Evolutionary conservation across 805 yeast genomes (phyloP).

Genomic region (Candida nitratophila): DNA sequence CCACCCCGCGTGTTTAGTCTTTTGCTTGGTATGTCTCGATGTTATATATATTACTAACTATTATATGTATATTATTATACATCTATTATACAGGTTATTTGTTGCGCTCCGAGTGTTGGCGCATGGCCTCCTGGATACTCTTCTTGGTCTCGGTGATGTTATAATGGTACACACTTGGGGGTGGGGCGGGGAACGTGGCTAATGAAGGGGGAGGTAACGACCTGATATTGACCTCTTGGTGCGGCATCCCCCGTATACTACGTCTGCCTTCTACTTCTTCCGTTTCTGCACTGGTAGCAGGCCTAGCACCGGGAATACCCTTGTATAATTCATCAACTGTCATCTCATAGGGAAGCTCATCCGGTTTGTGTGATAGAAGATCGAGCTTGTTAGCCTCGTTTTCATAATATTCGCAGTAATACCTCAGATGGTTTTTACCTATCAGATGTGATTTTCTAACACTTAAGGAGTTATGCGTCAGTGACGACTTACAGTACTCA

Average conservation of each 20-base stretch:
- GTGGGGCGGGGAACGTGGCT: constrained; percentile 28
- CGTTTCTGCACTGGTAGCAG: too few species aligned
- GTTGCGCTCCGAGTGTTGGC: neutral
- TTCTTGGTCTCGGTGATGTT: constrained; percentile 14
- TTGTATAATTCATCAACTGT: constrained; percentile 27
- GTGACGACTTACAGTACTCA: constrained; percentile 74
- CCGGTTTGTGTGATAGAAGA: constrained; percentile 7
- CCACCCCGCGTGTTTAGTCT: neutral
- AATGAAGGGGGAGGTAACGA: constrained; percentile 30
- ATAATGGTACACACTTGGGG: constrained; percentile 23
- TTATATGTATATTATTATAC: too few species aligned
- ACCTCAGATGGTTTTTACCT: constrained; percentile 70
- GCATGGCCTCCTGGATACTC: constrained; percentile 8
- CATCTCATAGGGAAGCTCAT: constrained; percentile 29
- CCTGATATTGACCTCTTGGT: neutral
- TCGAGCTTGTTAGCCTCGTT: constrained; percentile 20
- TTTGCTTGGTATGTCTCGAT: too few species aligned
- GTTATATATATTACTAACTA: too few species aligned
- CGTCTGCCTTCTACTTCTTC: too few species aligned
- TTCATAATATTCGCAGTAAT: constrained; percentile 72
- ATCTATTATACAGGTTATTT: neutral
- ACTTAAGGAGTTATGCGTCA: constrained; percentile 85
- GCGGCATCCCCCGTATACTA: too few species aligned
- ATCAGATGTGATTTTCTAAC: constrained; percentile 73
- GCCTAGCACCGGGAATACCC: constrained; percentile 26